These are phyloP conservation scores for Rhynchosporium agropyri DNA, from an alignment of 2,329 filamentous ascomycete genomes.

Conservation along the genomic window DNA sequence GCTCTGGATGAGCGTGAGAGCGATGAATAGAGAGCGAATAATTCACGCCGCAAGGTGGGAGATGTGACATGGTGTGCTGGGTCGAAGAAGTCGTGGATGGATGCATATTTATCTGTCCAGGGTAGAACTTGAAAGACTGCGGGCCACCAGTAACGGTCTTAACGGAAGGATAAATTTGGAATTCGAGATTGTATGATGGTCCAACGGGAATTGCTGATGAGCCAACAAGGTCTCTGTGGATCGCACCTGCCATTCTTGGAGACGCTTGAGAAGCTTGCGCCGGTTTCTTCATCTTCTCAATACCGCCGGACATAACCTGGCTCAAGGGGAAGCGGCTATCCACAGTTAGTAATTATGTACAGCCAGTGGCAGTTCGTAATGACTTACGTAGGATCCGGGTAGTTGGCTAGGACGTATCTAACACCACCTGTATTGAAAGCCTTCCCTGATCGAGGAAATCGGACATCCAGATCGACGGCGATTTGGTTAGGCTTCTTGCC, in stretches of 20 bases:
- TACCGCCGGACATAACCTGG: not conserved
- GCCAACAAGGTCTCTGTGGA: not conserved
- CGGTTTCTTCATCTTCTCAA: slow-evolving; percentile 5
- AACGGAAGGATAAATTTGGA: not conserved
- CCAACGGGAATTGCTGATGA: not conserved
- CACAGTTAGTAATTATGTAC: not conserved
- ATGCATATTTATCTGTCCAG: not conserved
- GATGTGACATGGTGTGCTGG: not conserved
- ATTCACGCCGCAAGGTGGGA: not conserved
- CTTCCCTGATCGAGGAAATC: not conserved
- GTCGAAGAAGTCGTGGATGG: not conserved
- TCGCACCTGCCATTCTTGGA: not conserved
- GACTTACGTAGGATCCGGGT: not conserved
- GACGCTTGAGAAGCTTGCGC: not conserved
- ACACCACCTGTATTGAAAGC: slow-evolving; percentile 1
- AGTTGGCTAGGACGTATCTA: not conserved
- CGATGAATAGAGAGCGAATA: not conserved
- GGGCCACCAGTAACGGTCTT: not conserved
- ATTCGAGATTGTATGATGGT: not conserved
- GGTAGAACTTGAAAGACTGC: not conserved
- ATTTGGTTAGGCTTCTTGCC: not conserved
- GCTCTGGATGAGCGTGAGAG: not conserved
- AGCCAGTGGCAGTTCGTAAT: not conserved
- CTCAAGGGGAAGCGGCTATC: not conserved
- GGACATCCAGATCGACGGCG: not conserved